Evolutionary conservation across 257 asterid species (phyloP), one percentile per base, ranked within the genome.

Genomic region (Solanum sitiens): DNA sequence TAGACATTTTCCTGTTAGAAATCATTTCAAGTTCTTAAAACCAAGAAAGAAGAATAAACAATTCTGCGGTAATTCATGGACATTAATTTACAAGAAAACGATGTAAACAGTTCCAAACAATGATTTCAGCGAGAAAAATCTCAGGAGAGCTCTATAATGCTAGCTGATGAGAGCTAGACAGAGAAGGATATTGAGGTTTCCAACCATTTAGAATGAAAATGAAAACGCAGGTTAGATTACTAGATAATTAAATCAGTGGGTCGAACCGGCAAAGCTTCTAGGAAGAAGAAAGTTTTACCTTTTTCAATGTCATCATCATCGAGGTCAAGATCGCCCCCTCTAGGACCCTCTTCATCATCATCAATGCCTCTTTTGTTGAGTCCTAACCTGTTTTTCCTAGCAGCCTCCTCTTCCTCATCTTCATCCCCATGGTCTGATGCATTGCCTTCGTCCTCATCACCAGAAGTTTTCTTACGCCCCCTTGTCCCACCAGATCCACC

Each of bases 261-360:
- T 50, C 45, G 11, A 50, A 82, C 53, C 12, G 13, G 86, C 1
- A 50, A 82, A 6, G 45, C 32, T 56, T 77, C 33, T 73, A 75
- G 71, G 87, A 65, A 68, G 84, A 40, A 82, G 76, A 35, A 72
- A 56, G 84, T 73, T 92, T 90, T 87, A 95, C 99, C 99, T 89
- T 94, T 97, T 73, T 97, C 99, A 80, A 97, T 93, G 90, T 96
- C 99, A 88, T 97, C 98, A 87, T 94, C 99, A 87, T 97, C 99
- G 61, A 94, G 90, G 91, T 97, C 99, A 83, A 94, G 98, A 92
- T 97, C 99, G 61, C 99, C 99, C 53, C 99, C 99, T 91, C 99
- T 92, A 45, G 90, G 98, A 83, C 99, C 99, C 94, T 97, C 99
- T 91, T 96, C 99, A 90, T 97, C 99, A 90, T 97, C 99, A 89